These are phyloP conservation scores for Lolium perenne DNA, from an alignment of 176 grass and related monocot species.

Conservation along the genomic window DNA sequence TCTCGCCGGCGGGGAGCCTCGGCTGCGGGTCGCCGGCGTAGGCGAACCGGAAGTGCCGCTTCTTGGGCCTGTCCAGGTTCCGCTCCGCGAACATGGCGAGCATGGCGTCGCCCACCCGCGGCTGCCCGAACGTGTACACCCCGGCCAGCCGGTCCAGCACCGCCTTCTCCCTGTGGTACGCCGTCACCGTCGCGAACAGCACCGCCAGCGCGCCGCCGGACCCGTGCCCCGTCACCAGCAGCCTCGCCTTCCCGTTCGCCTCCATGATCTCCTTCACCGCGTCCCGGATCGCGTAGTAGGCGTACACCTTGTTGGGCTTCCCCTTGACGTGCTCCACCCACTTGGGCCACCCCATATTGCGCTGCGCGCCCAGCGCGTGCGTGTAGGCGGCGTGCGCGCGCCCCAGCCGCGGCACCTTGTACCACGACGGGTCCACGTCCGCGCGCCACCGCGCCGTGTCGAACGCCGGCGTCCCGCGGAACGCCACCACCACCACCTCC, in stretches of 20 bases:
- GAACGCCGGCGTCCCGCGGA: conserved; percentile 59
- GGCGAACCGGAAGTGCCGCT: conserved; percentile 55
- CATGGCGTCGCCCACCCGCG: conserved; percentile 59
- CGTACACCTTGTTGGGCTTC: conserved; percentile 44
- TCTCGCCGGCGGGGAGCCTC: conserved; percentile 47
- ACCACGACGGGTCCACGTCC: conserved; percentile 69
- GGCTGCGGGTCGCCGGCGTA: conserved; percentile 53
- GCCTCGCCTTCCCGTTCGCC: conserved; percentile 45
- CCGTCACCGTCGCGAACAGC: conserved; percentile 59
- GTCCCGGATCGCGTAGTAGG: conserved; percentile 65
- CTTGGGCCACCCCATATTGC: conserved; percentile 52
- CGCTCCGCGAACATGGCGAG: conserved; percentile 55
- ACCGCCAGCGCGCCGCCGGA: conserved; percentile 62
- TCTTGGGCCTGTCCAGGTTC: conserved; percentile 54
- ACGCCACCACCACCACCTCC: conserved; percentile 66
- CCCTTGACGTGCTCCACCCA: conserved; percentile 46
- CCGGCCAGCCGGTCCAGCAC: conserved; percentile 49
- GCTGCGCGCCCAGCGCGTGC: conserved; percentile 61
- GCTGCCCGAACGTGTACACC: conserved; percentile 73
- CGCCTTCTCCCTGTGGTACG: conserved; percentile 56
- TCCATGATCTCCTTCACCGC: conserved; percentile 34
- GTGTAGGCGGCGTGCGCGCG: conserved; percentile 56
- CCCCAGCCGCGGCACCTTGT: conserved; percentile 62
- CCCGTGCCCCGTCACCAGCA: conserved; percentile 67
- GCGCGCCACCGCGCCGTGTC: conserved; percentile 57